Evolutionary conservation across 805 yeast genomes (phyloP).

Genomic region (Myxozyma neotropica): DNA sequence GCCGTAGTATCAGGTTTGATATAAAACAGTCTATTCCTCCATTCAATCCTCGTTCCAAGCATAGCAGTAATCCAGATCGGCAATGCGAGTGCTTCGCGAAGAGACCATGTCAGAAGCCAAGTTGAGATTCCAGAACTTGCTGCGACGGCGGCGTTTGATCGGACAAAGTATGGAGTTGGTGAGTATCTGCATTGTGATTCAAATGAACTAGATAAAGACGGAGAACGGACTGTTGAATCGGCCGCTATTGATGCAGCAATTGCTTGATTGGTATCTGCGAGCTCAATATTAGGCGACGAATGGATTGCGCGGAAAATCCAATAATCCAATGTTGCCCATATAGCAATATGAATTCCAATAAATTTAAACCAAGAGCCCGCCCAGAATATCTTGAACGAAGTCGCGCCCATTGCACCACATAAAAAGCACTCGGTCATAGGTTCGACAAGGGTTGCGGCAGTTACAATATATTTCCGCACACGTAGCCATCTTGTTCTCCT

Average conservation of each 20-base stretch:
- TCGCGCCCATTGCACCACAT: constrained; percentile 67
- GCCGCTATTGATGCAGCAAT: constrained; percentile 20
- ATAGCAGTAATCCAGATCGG: constrained; percentile 85
- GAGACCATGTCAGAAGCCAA: constrained; percentile 58
- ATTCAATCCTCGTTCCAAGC: constrained; percentile 66
- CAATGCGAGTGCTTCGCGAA: constrained; percentile 72
- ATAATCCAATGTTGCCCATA: constrained; percentile 71
- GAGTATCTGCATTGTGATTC: constrained; percentile 37
- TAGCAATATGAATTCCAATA: constrained; percentile 54
- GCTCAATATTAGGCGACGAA: constrained; percentile 37
- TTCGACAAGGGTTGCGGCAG: constrained; percentile 79
- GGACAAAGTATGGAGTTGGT: constrained; percentile 38
- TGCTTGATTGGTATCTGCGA: constrained; percentile 29
- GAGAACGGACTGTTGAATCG: too few species aligned
- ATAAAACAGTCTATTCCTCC: constrained; percentile 72
- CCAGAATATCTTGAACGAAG: constrained; percentile 54
- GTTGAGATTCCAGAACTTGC: constrained; percentile 32
- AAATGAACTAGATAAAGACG: constrained; percentile 36
- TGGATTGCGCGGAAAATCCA: constrained; percentile 55
- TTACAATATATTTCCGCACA: constrained; percentile 84
- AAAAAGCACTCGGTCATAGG: constrained; percentile 81
- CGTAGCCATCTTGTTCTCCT: constrained; percentile 84
- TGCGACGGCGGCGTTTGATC: constrained; percentile 12
- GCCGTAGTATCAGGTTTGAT: constrained; percentile 77
- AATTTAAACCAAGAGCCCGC: constrained; percentile 45